Evolutionary conservation across 192 early-diverging fungal species (phyloP).

Genomic region (Umbelopsis sp.): DNA sequence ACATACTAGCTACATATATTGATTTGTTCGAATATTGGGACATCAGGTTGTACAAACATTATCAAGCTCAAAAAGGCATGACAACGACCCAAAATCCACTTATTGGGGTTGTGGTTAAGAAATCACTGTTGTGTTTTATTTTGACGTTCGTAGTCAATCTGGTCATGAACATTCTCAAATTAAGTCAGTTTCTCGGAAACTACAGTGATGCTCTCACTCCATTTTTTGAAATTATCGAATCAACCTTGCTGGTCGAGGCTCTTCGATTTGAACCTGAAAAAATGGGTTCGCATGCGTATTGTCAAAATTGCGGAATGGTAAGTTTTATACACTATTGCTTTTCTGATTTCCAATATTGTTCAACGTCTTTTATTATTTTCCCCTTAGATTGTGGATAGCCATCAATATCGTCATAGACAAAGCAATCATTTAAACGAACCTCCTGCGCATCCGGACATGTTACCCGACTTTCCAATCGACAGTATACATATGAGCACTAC

Average conservation of each 20-base stretch:
- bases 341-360: neutral
- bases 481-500: neutral
- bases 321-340: neutral
- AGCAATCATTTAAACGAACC: constrained; percentile 7
- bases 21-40: neutral
- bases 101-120: constrained; percentile 34
- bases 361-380: neutral
- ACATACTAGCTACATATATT: neutral
- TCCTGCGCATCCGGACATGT: constrained; percentile 6
- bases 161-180: constrained; percentile 41
- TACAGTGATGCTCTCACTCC: constrained; percentile 37
- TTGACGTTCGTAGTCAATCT: constrained; percentile 38
- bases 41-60: constrained; percentile 31
- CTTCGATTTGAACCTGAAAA: constrained; percentile 29
- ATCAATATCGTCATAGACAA: constrained; percentile 10
- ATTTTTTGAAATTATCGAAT: constrained; percentile 42
- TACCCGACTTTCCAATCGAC: constrained; percentile 7
- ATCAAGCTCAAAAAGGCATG: constrained; percentile 4
- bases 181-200: constrained; percentile 29
- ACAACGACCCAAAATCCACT: constrained; percentile 28
- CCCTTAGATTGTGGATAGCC: constrained; percentile 1
- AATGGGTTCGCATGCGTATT: constrained; percentile 21
- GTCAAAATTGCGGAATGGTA: constrained; percentile 32
- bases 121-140: constrained; percentile 38
- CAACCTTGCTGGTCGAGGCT: constrained; percentile 41